Conservation (phyloP, 345 rosid genomes). For the Gossypium longicalyx region DNA sequence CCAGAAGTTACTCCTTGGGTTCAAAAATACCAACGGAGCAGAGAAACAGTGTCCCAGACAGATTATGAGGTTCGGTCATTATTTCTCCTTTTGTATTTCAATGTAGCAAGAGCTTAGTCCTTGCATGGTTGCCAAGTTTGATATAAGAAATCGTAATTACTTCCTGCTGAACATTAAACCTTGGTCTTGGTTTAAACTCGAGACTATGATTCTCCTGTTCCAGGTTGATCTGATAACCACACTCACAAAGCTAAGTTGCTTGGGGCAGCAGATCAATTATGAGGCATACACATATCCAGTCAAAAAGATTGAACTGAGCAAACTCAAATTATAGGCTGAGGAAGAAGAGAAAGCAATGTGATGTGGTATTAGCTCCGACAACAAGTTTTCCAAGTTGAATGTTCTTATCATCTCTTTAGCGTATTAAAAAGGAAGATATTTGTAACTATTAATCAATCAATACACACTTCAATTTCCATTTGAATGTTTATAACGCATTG, state of each 20-base stretch:
- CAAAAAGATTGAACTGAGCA: slow-evolving; percentile 55
- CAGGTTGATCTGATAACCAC: slow-evolving; percentile 95
- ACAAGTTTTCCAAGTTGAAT: not conserved
- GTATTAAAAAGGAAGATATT: too few relatives aligned
- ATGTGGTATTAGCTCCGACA: not conserved
- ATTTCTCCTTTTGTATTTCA: not conserved
- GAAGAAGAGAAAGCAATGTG: not conserved
- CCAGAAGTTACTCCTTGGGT: slow-evolving; percentile 79
- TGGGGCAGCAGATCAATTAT: slow-evolving; percentile 85
- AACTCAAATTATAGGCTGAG: slow-evolving; percentile 60
- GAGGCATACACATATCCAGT: slow-evolving; percentile 82
- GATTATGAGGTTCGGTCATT: slow-evolving; percentile 69
- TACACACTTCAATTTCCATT: too few relatives aligned
- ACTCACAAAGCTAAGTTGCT: slow-evolving; percentile 62
- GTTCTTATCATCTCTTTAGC: not conserved
- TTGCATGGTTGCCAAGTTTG: not conserved
- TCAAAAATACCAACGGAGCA: slow-evolving; percentile 81
- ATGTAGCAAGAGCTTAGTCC: not conserved
- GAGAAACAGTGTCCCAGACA: slow-evolving; percentile 87
- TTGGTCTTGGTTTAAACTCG: not conserved
- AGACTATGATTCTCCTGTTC: not conserved
- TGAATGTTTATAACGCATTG: too few relatives aligned
- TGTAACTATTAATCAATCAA: too few relatives aligned
- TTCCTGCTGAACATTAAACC: not conserved
- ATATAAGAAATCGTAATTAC: not conserved